Base-by-base conservation (phyloP, 345 rosid genomes). In the Gossypium stocksii region DNA sequence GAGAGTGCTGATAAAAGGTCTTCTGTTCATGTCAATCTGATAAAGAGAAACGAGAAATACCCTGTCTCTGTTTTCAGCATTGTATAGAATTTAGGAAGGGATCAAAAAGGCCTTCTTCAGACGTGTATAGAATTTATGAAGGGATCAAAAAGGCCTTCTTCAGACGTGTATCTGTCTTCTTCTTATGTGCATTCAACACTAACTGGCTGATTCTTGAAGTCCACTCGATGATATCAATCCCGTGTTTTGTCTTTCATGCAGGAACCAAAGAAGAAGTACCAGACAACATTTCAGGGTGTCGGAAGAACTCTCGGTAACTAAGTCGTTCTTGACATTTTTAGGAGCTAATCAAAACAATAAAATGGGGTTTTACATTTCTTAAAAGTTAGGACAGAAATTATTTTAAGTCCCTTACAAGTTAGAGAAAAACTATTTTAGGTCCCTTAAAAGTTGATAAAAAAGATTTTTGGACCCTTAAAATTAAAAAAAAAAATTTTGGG, bases 1-100 rank as follows among this genome's bases (percentile, higher is more conserved):
- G 97, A 92, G 84, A 93, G 95, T 82, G 90, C 83, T 0, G 97
- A 92, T 85, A 84, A 82, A 71, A 90, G 91, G 83, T 84, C 97
- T 48, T 76, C 87, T 0, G 93, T 94, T 63, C 94, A 89, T 82
- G 97, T 94, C 56, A 94, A 92, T 83, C 86, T 94, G 76, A 89
- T 92, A 58, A 83, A 90, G 82, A 88, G 89, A 83, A 91, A 88
- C 2, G 96, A 58, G 34, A 58, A 58, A 58, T 58, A 4, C 62
- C 62, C 16, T 58, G 62, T 80, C 76, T 70, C 65, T 61, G 57
- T 73, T 43, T 69, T 16, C 45, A 46, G 56, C 65, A 57, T 16
- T 58, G 2, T 69, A 2, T 69, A 34, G 1, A 34, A 34, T 52
- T 52, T 52, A 52, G 7, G 16, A 52, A 17, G 20, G 17, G 57